These are phyloP conservation scores for Eurotiales sp. DNA, from an alignment of 2,329 filamentous ascomycete genomes.

Conservation along the genomic window DNA sequence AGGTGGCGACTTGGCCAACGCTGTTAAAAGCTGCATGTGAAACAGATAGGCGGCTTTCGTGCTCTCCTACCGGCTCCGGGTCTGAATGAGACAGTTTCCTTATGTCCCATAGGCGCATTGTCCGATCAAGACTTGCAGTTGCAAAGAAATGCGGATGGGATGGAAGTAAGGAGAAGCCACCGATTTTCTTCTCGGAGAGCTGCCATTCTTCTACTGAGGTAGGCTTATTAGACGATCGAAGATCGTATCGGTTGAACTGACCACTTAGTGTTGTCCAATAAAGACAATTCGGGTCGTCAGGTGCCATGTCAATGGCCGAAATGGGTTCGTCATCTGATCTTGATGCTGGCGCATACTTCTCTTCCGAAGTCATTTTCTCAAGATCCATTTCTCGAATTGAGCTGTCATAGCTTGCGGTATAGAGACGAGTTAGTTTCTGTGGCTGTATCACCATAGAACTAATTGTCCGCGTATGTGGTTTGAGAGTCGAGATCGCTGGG, in stretches of 20 bases:
- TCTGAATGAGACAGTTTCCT: slow-evolving; percentile 64
- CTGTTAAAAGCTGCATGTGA: slow-evolving; percentile 89
- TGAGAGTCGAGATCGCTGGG: slow-evolving; percentile 82
- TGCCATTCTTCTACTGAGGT: slow-evolving; percentile 63
- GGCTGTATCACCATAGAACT: slow-evolving; percentile 76
- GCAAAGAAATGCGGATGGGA: slow-evolving; percentile 75
- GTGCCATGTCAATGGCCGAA: slow-evolving; percentile 76
- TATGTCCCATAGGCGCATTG: slow-evolving; percentile 87
- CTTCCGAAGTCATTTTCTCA: slow-evolving; percentile 70
- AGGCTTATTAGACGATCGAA: slow-evolving; percentile 51
- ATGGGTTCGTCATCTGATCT: slow-evolving; percentile 70
- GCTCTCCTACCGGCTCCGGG: slow-evolving; percentile 73
- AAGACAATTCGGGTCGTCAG: slow-evolving; percentile 66
- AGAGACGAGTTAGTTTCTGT: slow-evolving; percentile 69
- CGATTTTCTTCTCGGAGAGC: slow-evolving; percentile 89
- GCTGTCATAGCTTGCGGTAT: slow-evolving; percentile 87
- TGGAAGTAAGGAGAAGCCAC: slow-evolving; percentile 84
- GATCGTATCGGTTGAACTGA: slow-evolving; percentile 74
- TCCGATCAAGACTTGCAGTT: slow-evolving; percentile 85
- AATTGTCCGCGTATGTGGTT: slow-evolving; percentile 85
- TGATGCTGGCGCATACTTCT: slow-evolving; percentile 74
- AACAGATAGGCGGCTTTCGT: slow-evolving; percentile 77
- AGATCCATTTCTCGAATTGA: slow-evolving; percentile 86
- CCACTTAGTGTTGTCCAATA: slow-evolving; percentile 88
- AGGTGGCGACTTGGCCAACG: slow-evolving; percentile 81